Evolutionary conservation across 2,329 filamentous ascomycete genomes (phyloP).

Genomic region (Botrytis squamosa): DNA sequence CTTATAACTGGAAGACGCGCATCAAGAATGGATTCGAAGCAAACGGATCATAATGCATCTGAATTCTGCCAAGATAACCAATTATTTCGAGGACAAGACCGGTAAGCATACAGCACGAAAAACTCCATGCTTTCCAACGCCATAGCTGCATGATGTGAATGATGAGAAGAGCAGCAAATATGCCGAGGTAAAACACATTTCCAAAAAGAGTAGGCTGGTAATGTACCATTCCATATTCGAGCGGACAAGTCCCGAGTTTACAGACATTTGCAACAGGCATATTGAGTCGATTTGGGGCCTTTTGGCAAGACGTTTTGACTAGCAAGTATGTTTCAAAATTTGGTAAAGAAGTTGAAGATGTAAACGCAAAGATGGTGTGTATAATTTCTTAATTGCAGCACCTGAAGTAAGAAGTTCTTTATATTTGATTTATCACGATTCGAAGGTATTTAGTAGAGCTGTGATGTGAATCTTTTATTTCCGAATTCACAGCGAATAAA

Average conservation of each 20-base stretch:
- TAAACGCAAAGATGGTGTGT: background rate
- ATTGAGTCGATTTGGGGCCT: background rate
- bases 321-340: background rate
- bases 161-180: conserved; percentile 28
- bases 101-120: conserved; percentile 50
- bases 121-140: conserved; percentile 55
- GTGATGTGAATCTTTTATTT: background rate
- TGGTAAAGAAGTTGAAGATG: background rate
- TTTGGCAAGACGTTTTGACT: background rate
- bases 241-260: background rate
- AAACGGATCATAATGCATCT: conserved; percentile 32
- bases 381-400: background rate
- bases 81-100: conserved; percentile 55
- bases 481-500: too few species aligned
- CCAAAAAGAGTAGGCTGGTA: background rate
- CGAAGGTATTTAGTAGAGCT: background rate
- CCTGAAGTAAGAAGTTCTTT: background rate
- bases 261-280: background rate
- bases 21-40: conserved; percentile 28
- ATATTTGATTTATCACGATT: background rate
- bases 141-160: conserved; percentile 36
- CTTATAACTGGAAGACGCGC: conserved; percentile 21
- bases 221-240: background rate
- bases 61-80: conserved; percentile 51
- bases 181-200: conserved; percentile 21